phyloP scores from a whole-genome alignment of 2,329 filamentous ascomycete species.

The Aspergillus sp. region DNA sequence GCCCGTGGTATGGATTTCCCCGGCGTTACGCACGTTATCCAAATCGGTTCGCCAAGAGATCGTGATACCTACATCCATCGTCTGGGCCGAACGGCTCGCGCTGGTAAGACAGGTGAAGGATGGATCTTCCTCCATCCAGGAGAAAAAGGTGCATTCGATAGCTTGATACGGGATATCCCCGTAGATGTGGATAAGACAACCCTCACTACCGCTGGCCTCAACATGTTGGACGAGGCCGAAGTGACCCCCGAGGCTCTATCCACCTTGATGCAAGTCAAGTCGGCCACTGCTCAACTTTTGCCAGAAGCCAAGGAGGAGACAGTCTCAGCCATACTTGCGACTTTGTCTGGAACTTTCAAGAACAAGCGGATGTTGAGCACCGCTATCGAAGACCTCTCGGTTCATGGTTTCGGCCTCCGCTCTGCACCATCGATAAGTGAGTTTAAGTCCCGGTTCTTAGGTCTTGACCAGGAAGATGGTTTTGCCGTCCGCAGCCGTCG shows the following conservation, averaged over 20 bases:
- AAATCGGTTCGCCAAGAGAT: conserved; percentile 64
- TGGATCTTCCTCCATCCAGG: conserved; percentile 57
- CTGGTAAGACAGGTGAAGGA: conserved; percentile 63
- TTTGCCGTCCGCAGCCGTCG: background rate
- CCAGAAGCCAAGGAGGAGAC: conserved; percentile 27
- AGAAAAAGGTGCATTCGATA: conserved; percentile 50
- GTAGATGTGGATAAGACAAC: conserved; percentile 19
- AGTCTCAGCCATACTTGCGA: conserved; percentile 29
- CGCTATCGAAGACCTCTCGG: conserved; percentile 45
- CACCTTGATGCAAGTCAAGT: conserved; percentile 43
- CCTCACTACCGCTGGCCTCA: conserved; percentile 10
- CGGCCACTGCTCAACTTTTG: conserved; percentile 33
- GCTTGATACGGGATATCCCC: conserved; percentile 10
- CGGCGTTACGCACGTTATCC: conserved; percentile 75
- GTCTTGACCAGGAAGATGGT: background rate
- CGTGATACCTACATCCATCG: conserved; percentile 76
- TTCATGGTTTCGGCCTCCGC: conserved; percentile 34
- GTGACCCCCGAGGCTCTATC: conserved; percentile 11
- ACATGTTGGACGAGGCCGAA: conserved; percentile 11
- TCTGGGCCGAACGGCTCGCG: conserved; percentile 71
- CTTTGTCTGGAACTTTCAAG: conserved; percentile 23
- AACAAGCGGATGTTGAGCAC: conserved; percentile 44
- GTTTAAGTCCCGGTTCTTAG: background rate
- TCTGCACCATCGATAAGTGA: background rate
- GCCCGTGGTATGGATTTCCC: conserved; percentile 84